Percentiles rank a stretch among this genome's conserved stretches.
These are phyloP conservation scores for Pythium folliculosum DNA, from an alignment of 352 stramenopile genomes.

Conservation along the genomic window DNA sequence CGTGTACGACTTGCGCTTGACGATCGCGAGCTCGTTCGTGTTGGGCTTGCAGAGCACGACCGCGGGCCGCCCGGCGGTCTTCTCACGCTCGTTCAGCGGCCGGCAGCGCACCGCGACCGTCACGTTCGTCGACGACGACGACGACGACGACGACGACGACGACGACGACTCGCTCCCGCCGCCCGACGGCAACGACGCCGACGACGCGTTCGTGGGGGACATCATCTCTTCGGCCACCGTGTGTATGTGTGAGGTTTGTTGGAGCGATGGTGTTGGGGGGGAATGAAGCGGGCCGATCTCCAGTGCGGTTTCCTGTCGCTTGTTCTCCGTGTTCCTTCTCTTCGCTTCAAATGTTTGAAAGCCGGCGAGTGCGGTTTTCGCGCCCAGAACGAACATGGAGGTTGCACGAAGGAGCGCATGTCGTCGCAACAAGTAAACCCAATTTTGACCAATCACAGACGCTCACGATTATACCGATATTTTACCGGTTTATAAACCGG, in stretches of 20 bases:
- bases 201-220: slow-evolving; percentile 14
- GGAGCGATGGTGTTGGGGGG: not conserved
- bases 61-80: slow-evolving; percentile 60
- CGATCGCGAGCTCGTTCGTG: slow-evolving; percentile 79
- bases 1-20: slow-evolving; percentile 89
- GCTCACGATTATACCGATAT: not conserved
- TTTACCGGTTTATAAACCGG: slow-evolving; percentile 26
- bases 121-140: slow-evolving; percentile 55
- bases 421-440: not conserved
- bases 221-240: slow-evolving; percentile 2
- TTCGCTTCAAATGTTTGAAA: slow-evolving; percentile 33
- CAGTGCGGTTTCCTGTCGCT: not conserved
- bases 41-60: slow-evolving; percentile 89
- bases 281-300: not conserved
- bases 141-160: slow-evolving; percentile 17
- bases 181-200: not conserved
- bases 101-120: slow-evolving; percentile 91
- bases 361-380: not conserved
- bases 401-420: not conserved
- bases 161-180: not conserved
- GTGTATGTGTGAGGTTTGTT: not conserved
- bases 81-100: slow-evolving; percentile 89
- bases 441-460: slow-evolving; percentile 21
- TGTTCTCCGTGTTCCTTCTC: not conserved
- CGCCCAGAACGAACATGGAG: not conserved